Evolutionary conservation across 1,139 yeast species (phyloP).

Genomic region (Nakaseomyces uthaithaninus): DNA sequence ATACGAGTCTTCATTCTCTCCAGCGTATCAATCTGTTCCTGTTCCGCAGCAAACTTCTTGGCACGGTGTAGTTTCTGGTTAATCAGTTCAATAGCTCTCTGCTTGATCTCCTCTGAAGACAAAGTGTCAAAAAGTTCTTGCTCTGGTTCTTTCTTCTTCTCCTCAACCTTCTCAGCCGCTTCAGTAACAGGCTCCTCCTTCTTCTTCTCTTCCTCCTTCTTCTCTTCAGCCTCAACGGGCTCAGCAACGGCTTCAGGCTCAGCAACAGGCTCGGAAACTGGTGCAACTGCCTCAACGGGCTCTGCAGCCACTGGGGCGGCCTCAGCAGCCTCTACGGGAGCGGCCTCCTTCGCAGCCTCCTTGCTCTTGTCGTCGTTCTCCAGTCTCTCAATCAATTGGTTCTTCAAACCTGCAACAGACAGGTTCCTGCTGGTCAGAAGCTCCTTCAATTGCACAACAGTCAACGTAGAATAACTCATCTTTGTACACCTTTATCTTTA

Average conservation of each 20-base stretch:
- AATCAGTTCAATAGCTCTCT: constrained; percentile 59
- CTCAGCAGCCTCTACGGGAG: constrained; percentile 6
- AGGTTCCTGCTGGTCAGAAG: constrained; percentile 60
- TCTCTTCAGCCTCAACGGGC: constrained; percentile 12
- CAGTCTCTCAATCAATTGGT: constrained; percentile 69
- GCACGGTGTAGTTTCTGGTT: constrained; percentile 64
- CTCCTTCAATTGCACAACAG: constrained; percentile 83
- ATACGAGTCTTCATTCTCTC: constrained; percentile 60
- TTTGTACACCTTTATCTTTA: too few relatives aligned
- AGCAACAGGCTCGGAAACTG: constrained; percentile 12
- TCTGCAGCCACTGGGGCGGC: constrained; percentile 11
- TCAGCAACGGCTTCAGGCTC: constrained; percentile 9
- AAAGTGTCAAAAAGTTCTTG: constrained; percentile 25
- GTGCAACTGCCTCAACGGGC: constrained; percentile 16
- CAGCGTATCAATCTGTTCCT: constrained; percentile 37
- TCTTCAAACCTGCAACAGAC: constrained; percentile 72
- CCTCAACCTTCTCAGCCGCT: constrained; percentile 14
- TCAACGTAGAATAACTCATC: constrained; percentile 47
- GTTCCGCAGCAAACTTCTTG: constrained; percentile 66
- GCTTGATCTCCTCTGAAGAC: constrained; percentile 61
- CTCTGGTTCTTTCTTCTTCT: constrained; percentile 9
- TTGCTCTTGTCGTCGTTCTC: constrained; percentile 32
- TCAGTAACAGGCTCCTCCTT: constrained; percentile 12
- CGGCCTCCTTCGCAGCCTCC: constrained; percentile 20
- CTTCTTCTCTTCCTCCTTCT: constrained; percentile 11